Percentiles rank a stretch among this genome's conserved stretches.
These are phyloP conservation scores for Cladophialophora immunda DNA, from an alignment of 2,329 filamentous ascomycete species.

Conservation along the genomic window DNA sequence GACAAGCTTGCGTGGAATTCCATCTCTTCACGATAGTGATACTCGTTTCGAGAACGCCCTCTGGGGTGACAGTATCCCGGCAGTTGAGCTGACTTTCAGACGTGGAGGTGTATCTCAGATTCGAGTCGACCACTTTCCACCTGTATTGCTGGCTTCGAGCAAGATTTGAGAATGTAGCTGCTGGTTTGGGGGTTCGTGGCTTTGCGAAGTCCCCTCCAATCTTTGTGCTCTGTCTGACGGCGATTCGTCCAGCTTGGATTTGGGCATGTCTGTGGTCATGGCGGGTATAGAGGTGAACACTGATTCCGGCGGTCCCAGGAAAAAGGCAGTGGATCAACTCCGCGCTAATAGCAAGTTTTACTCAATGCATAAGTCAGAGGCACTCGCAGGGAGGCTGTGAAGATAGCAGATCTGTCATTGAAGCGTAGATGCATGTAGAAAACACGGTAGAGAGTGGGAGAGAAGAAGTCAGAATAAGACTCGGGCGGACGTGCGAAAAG, in stretches of 20 bases:
- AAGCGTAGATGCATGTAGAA: not conserved
- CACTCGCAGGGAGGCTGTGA: not conserved
- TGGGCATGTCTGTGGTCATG: not conserved
- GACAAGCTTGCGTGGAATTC: not conserved
- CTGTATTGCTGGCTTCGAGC: not conserved
- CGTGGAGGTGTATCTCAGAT: not conserved
- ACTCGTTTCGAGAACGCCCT: not conserved
- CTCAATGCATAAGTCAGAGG: not conserved
- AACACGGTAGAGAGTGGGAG: not conserved
- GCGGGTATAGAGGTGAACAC: not conserved
- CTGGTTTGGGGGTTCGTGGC: not conserved
- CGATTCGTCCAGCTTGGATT: not conserved
- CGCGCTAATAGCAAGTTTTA: not conserved
- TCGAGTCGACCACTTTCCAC: not conserved
- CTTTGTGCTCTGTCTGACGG: not conserved
- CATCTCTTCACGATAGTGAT: not conserved
- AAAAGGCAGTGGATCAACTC: not conserved
- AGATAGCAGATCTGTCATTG: not conserved
- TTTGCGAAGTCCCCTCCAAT: not conserved
- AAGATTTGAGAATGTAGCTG: not conserved
- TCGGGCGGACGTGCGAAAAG: not conserved
- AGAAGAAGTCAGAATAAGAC: constrained; percentile 6
- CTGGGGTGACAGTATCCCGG: not conserved
- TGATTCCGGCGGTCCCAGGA: not conserved
- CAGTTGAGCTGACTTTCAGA: not conserved